Conservation (phyloP, 2,329 filamentous ascomycete species). For the Sporothrix euskadiensis region DNA sequence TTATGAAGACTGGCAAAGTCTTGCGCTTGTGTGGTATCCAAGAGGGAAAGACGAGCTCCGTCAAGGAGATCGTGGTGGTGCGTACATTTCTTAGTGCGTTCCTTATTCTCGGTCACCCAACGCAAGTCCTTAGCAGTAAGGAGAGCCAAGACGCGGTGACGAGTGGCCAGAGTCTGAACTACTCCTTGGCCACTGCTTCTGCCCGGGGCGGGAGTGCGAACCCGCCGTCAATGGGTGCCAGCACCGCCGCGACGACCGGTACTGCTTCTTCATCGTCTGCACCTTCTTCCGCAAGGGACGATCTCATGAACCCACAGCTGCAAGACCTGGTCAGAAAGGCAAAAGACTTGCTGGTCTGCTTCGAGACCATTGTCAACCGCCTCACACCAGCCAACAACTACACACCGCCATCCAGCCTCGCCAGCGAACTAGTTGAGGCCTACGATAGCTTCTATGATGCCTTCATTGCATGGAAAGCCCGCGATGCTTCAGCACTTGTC, state of each 20-base stretch:
- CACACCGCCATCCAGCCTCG: constrained; percentile 62
- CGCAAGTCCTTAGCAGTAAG: constrained; percentile 74
- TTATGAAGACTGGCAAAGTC: constrained; percentile 65
- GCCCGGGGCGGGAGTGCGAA: not conserved
- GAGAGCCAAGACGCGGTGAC: constrained; percentile 41
- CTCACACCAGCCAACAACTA: constrained; percentile 67
- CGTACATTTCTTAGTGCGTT: constrained; percentile 79
- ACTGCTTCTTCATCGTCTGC: constrained; percentile 32
- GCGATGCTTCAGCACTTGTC: constrained; percentile 74
- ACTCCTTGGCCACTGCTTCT: not conserved
- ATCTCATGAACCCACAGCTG: constrained; percentile 62
- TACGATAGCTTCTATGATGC: constrained; percentile 76
- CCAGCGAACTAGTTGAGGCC: constrained; percentile 64
- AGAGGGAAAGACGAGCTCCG: constrained; percentile 63
- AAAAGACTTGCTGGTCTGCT: constrained; percentile 73
- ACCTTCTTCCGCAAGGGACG: constrained; percentile 44
- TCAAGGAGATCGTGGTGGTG: constrained; percentile 68
- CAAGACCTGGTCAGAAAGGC: constrained; percentile 77
- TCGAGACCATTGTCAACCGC: constrained; percentile 70
- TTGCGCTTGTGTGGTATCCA: constrained; percentile 69
- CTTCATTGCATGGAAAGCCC: constrained; percentile 81
- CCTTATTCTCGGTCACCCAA: constrained; percentile 75
- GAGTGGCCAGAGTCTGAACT: constrained; percentile 4
- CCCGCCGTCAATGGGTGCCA: not conserved
- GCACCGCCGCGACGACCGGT: not conserved